These are phyloP conservation scores for Aquilaria yunnanensis DNA, from an alignment of 345 rosid genomes.

Conservation along the genomic window DNA sequence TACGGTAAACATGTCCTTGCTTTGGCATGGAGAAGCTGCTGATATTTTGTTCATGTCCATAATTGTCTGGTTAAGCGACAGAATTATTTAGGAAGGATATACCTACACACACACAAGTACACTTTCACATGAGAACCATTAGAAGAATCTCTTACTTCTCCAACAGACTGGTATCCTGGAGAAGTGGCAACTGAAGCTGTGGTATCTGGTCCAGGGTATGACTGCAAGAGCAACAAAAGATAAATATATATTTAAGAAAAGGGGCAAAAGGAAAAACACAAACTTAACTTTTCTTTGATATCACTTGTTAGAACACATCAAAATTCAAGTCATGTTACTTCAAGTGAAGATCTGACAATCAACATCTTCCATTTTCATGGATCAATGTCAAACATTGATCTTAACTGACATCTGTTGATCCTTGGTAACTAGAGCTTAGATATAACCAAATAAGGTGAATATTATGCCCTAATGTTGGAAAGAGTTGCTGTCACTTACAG, in stretches of 20 bases:
- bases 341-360: background rate
- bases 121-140: background rate
- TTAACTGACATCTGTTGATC: too few relatives aligned
- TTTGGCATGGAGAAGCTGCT: too few relatives aligned
- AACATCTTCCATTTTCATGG: background rate
- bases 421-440: too few relatives aligned
- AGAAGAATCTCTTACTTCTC: constrained; percentile 38
- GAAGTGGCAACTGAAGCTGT: constrained; percentile 43
- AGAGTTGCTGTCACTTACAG: constrained; percentile 40
- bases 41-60: too few relatives aligned
- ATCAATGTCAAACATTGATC: too few relatives aligned
- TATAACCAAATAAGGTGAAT: too few relatives aligned
- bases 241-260: background rate
- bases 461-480: background rate
- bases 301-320: background rate
- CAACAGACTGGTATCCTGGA: constrained; percentile 57
- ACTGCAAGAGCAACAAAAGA: constrained; percentile 29
- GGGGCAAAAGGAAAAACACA: too few relatives aligned
- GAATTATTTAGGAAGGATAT: background rate
- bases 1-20: too few relatives aligned
- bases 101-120: too few relatives aligned
- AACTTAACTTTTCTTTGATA: too few relatives aligned
- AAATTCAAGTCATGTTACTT: background rate
- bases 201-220: constrained; percentile 42
- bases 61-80: too few relatives aligned